A percentile compares a stretch with the other conserved stretches of the same genome.
phyloP scores from a whole-genome alignment of 306 rosid species.

The Medicago lupulina region DNA sequence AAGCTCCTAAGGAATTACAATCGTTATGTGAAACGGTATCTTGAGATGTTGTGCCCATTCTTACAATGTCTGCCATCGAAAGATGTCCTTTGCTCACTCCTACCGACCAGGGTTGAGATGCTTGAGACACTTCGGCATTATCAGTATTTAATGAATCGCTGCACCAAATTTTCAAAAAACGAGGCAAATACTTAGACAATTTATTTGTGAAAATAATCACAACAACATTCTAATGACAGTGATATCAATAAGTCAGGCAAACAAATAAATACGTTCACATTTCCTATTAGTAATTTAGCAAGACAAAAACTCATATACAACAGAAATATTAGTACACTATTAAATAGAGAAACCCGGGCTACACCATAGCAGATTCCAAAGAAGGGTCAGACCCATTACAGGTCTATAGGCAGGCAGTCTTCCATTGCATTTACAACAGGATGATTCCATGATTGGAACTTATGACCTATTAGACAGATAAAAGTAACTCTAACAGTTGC shows the following conservation, averaged over 20 bases:
- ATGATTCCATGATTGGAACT: background rate
- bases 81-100: slow-evolving; percentile 54
- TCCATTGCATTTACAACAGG: slow-evolving; percentile 9
- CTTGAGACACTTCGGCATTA: slow-evolving; percentile 48
- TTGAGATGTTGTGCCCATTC: slow-evolving; percentile 56
- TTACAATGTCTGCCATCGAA: slow-evolving; percentile 76
- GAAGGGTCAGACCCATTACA: slow-evolving; percentile 11
- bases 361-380: background rate
- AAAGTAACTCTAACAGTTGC: slow-evolving; percentile 17
- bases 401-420: background rate
- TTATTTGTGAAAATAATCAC: slow-evolving; percentile 5
- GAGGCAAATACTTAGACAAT: slow-evolving; percentile 4
- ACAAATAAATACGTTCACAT: slow-evolving; percentile 29
- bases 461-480: background rate
- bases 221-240: slow-evolving; percentile 23
- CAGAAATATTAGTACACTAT: slow-evolving; percentile 22
- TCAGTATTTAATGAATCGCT: slow-evolving; percentile 57
- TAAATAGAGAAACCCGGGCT: background rate
- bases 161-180: slow-evolving; percentile 48
- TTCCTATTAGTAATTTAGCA: slow-evolving; percentile 8
- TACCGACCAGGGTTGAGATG: slow-evolving; percentile 43
- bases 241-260: slow-evolving; percentile 26
- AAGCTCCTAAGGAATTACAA: slow-evolving; percentile 45
- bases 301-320: slow-evolving; percentile 29
- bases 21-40: slow-evolving; percentile 41